Evolutionary conservation across 306 rosid species (phyloP).

Genomic region (Prunus mume): DNA sequence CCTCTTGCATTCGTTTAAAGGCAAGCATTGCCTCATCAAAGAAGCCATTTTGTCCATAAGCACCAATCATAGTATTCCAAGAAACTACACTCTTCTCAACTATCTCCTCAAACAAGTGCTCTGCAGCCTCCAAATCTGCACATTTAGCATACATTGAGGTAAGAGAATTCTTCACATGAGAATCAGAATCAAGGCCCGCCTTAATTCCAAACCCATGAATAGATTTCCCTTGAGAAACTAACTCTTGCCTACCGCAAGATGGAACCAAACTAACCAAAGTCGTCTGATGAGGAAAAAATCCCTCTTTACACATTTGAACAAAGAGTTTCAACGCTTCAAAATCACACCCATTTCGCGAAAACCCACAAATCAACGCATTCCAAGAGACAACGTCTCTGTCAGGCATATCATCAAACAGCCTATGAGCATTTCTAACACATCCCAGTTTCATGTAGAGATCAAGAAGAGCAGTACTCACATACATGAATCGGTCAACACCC

Average conservation of each 20-base stretch:
- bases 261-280: conserved; percentile 52
- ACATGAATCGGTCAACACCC: conserved; percentile 38
- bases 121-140: conserved; percentile 53
- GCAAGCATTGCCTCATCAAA: conserved; percentile 40
- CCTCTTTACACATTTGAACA: conserved; percentile 42
- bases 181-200: conserved; percentile 37
- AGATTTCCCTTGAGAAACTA: conserved; percentile 38
- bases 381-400: conserved; percentile 65
- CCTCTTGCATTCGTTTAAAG: conserved; percentile 58
- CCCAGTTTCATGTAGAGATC: conserved; percentile 57
- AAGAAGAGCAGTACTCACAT: conserved; percentile 60
- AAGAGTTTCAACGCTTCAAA: conserved; percentile 33
- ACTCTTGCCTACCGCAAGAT: conserved; percentile 38
- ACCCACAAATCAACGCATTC: conserved; percentile 78
- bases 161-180: conserved; percentile 52
- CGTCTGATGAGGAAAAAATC: conserved; percentile 37
- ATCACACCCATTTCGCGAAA: conserved; percentile 38
- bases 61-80: conserved; percentile 87
- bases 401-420: conserved; percentile 58
- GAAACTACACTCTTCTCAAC: conserved; percentile 56
- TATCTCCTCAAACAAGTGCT: conserved; percentile 53
- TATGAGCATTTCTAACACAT: conserved; percentile 39
- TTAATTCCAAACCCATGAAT: conserved; percentile 54
- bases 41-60: conserved; percentile 57
- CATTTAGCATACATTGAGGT: conserved; percentile 74